Evolutionary conservation across 805 yeast genomes (phyloP).

Genomic region (Hyphopichia homilentoma): DNA sequence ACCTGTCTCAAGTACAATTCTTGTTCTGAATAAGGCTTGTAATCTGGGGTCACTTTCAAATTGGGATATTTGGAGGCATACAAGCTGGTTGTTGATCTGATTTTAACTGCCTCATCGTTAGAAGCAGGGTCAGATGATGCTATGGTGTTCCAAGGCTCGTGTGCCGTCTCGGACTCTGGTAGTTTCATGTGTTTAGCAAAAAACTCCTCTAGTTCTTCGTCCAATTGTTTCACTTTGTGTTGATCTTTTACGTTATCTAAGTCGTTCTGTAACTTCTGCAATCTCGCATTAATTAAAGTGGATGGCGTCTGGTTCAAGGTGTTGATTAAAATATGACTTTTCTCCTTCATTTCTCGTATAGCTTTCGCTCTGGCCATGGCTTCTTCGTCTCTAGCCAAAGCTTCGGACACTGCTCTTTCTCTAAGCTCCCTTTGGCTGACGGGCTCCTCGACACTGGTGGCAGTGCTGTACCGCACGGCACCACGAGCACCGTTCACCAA

Average conservation of each 20-base stretch:
- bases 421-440: slow-evolving; percentile 27
- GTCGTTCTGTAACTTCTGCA: slow-evolving; percentile 26
- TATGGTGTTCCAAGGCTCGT: slow-evolving; percentile 31
- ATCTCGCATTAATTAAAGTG: slow-evolving; percentile 24
- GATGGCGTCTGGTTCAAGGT: slow-evolving; percentile 33
- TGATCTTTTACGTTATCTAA: slow-evolving; percentile 22
- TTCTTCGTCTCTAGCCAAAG: slow-evolving; percentile 41
- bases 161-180: slow-evolving; percentile 23
- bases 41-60: slow-evolving; percentile 55
- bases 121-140: not conserved
- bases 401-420: slow-evolving; percentile 40
- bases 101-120: slow-evolving; percentile 8
- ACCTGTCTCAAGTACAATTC: slow-evolving; percentile 75
- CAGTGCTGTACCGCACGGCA: not conserved
- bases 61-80: slow-evolving; percentile 49
- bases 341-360: slow-evolving; percentile 27
- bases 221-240: slow-evolving; percentile 35
- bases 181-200: slow-evolving; percentile 29
- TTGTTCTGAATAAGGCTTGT: slow-evolving; percentile 68
- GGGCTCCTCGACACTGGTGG: slow-evolving; percentile 5
- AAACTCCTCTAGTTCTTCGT: slow-evolving; percentile 38
- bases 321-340: slow-evolving; percentile 23
- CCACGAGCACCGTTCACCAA: not conserved
- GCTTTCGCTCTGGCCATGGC: slow-evolving; percentile 31
- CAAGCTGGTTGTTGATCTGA: slow-evolving; percentile 29